Conservation (phyloP, 2,329 filamentous ascomycete genomes). For the Trichophyton benhamiae region DNA sequence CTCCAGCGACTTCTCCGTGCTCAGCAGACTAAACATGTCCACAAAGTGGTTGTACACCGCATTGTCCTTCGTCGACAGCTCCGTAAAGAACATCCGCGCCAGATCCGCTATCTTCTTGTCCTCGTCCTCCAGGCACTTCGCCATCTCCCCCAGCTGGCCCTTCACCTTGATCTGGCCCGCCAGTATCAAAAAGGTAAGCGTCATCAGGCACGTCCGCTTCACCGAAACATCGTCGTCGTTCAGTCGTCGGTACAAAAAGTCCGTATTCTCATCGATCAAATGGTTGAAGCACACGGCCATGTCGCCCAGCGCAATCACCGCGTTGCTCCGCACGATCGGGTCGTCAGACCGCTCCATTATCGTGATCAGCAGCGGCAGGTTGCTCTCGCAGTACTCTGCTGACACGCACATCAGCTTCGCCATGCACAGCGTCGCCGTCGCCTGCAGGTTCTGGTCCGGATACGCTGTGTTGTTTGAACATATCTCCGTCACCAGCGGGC, state of each 20-base stretch:
- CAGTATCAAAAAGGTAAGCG: slow-evolving; percentile 88
- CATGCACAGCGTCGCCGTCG: slow-evolving; percentile 83
- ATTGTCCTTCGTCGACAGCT: slow-evolving; percentile 95
- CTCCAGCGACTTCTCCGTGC: slow-evolving; percentile 64
- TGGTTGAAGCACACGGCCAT: slow-evolving; percentile 99
- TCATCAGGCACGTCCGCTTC: slow-evolving; percentile 97
- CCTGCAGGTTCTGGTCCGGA: slow-evolving; percentile 77
- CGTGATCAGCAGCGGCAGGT: slow-evolving; percentile 86
- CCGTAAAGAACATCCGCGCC: slow-evolving; percentile 95
- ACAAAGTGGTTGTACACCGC: slow-evolving; percentile 99
- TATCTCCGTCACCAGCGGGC: slow-evolving; percentile 81
- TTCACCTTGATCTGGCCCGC: slow-evolving; percentile 99
- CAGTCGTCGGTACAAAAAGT: slow-evolving; percentile 87
- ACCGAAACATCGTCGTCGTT: slow-evolving; percentile 81
- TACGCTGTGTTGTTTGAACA: slow-evolving; percentile 92
- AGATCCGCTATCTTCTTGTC: slow-evolving; percentile 90
- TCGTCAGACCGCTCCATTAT: slow-evolving; percentile 93
- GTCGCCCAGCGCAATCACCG: slow-evolving; percentile 90
- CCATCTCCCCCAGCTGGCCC: slow-evolving; percentile 96
- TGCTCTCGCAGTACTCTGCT: slow-evolving; percentile 87
- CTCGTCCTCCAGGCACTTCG: slow-evolving; percentile 93
- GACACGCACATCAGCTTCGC: slow-evolving; percentile 99
- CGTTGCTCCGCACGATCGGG: slow-evolving; percentile 85
- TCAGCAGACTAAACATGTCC: slow-evolving; percentile 92
- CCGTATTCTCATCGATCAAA: slow-evolving; percentile 96